These are phyloP conservation scores for Lobulomyces angularis DNA, from an alignment of 192 early-diverging fungal genomes.

Conservation along the genomic window DNA sequence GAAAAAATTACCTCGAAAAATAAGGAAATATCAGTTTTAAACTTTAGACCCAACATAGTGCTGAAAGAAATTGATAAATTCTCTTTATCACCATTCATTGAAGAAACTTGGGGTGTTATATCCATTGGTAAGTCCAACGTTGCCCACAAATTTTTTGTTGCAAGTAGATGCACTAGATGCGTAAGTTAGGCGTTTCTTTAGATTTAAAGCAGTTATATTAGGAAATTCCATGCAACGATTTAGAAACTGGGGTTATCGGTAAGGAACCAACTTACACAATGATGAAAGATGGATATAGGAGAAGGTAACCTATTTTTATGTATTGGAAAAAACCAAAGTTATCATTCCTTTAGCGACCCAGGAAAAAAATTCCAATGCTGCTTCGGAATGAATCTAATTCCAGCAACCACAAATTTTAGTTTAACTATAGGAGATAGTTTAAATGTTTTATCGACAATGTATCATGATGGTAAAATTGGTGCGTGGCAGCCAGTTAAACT, in stretches of 20 bases:
- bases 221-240: conserved; percentile 21
- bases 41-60: conserved; percentile 73
- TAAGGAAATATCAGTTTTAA: conserved; percentile 26
- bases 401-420: too few species aligned
- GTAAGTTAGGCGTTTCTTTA: too few species aligned
- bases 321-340: too few species aligned
- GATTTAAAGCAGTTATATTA: too few species aligned
- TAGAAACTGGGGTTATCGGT: conserved; percentile 10
- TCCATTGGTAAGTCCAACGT: background rate
- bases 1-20: background rate
- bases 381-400: too few species aligned
- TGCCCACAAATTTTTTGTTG: conserved; percentile 11
- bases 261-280: conserved; percentile 17
- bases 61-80: conserved; percentile 22
- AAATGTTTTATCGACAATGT: too few species aligned
- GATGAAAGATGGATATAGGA: conserved; percentile 19
- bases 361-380: too few species aligned
- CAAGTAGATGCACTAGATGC: conserved; percentile 26
- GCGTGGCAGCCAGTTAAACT: too few species aligned
- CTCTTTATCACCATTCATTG: conserved; percentile 41
- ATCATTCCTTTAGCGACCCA: too few species aligned
- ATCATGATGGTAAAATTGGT: too few species aligned
- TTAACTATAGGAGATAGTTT: too few species aligned
- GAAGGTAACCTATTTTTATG: too few species aligned
- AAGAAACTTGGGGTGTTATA: conserved; percentile 54